phyloP scores from a whole-genome alignment of 1,284 basidiomycete species.

The Trametes sp. region DNA sequence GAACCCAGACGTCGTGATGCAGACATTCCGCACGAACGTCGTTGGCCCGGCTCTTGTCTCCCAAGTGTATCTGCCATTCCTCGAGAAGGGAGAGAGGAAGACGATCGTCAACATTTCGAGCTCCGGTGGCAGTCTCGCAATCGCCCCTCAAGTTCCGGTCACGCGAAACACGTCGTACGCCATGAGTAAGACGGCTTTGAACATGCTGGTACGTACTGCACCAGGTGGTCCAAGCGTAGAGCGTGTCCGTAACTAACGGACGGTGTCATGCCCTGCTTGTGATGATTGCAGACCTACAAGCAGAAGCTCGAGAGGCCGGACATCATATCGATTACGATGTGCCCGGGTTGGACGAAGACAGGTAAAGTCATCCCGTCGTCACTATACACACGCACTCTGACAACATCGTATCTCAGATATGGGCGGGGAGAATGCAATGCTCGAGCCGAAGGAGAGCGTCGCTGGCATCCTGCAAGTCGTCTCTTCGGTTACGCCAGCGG shows the following conservation, averaged over 20 bases:
- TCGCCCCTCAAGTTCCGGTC: constrained; percentile 37
- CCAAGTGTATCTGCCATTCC: constrained; percentile 40
- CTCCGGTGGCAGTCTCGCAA: constrained; percentile 33
- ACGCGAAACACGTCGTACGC: constrained; percentile 36
- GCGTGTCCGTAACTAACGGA: no score
- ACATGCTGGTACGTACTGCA: constrained; percentile 40
- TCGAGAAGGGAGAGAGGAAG: constrained; percentile 43
- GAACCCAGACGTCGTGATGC: constrained; percentile 27
- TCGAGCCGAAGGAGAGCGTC: constrained; percentile 41
- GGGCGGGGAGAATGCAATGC: constrained; percentile 40
- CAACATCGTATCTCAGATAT: constrained; percentile 31
- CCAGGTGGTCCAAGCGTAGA: no score
- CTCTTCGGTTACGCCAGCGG: constrained; percentile 26
- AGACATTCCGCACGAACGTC: constrained; percentile 41
- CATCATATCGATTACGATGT: constrained; percentile 34
- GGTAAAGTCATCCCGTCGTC: constrained; percentile 23
- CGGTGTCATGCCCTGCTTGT: no score
- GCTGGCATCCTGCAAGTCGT: constrained; percentile 36
- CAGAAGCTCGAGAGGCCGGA: constrained; percentile 37
- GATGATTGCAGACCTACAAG: constrained; percentile 40
- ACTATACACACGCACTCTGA: neutral
- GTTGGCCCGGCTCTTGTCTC: constrained; percentile 43
- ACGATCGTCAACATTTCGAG: constrained; percentile 46
- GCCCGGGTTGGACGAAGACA: constrained; percentile 44
- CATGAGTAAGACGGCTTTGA: constrained; percentile 40